phyloP scores from a whole-genome alignment of 2,329 filamentous ascomycete species.

The Fusarium temperatum region DNA sequence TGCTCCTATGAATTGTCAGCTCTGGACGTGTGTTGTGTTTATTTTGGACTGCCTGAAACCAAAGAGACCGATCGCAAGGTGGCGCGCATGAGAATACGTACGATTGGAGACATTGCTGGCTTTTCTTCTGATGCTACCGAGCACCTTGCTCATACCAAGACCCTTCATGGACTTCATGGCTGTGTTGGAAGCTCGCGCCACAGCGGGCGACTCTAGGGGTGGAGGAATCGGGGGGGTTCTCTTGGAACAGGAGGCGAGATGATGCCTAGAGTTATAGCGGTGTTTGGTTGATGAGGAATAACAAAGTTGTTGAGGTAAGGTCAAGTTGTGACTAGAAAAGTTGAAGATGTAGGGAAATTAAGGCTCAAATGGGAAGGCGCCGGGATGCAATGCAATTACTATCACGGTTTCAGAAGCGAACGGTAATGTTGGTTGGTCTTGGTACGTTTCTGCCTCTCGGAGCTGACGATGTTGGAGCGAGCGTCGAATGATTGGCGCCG shows the following conservation, averaged over 20 bases:
- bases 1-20: constrained; percentile 17
- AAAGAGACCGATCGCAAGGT: neutral
- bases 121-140: constrained; percentile 63
- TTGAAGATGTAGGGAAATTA: constrained; percentile 22
- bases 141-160: constrained; percentile 65
- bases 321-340: neutral
- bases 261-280: neutral
- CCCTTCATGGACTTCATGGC: constrained; percentile 60
- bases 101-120: constrained; percentile 45
- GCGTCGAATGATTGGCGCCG: constrained; percentile 40
- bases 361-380: constrained; percentile 21
- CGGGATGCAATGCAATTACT: constrained; percentile 24
- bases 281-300: neutral
- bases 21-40: neutral
- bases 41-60: neutral
- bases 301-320: neutral
- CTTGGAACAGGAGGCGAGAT: constrained; percentile 17
- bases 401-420: constrained; percentile 29
- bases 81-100: constrained; percentile 23
- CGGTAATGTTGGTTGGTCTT: constrained; percentile 28
- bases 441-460: constrained; percentile 1
- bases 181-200: constrained; percentile 37
- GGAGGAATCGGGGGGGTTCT: neutral
- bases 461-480: constrained; percentile 30
- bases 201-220: constrained; percentile 22